Base-by-base conservation (phyloP, 2,329 filamentous ascomycete genomes). In the Pyrenochaeta sp. region DNA sequence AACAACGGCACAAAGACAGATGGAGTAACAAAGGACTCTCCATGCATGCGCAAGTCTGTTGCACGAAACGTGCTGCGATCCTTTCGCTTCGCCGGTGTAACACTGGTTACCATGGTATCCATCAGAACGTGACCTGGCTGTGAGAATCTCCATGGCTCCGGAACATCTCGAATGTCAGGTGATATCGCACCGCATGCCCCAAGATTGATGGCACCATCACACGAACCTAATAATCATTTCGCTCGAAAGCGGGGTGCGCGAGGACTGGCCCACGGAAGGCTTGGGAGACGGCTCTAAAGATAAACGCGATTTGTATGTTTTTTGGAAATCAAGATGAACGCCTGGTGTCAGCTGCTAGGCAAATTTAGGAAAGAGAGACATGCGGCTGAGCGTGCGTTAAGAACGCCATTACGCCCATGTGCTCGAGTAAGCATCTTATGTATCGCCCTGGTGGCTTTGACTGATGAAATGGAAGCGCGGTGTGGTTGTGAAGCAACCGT, bases 1-100 rank as follows among this genome's bases (percentile, higher is more conserved):
- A 27, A 56, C 45, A 56, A 54, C 27, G 27, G 6, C 27, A 61
- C 60, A 61, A 65, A 54, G 62, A 43, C 27, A 25, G 12, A 2
- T n/a, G 25, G 25, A 8, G n/a, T 43, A 28, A 52, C 51, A 45
- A 51, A 48, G 13, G 13, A 9, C 25, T 2, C 25, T 25, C 10
- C 10, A 43, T 12, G 25, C 39, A 25, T 25, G 39, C 5, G 5
- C 10, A 12, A 19, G 22, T 10, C 15, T 10, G 42, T 44, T 13
- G 13, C 12, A 44, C 24, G 25, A 27, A 15, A 27, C 24, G 25
- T 44, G 10, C 25, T 43, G 9, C 12, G 1, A 10, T 43, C 40
- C 7, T 15, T 27, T 34, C 28, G 27, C 45, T 22, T 19, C 10
- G 28, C 28, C 8, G 15, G 28, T 47, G 45, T 24, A 22, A 47